Percentiles rank a stretch among this genome's conserved stretches.
Evolutionary conservation across 176 grass and related monocot genomes (phyloP).

Genomic region (Cenchrus purpureus): DNA sequence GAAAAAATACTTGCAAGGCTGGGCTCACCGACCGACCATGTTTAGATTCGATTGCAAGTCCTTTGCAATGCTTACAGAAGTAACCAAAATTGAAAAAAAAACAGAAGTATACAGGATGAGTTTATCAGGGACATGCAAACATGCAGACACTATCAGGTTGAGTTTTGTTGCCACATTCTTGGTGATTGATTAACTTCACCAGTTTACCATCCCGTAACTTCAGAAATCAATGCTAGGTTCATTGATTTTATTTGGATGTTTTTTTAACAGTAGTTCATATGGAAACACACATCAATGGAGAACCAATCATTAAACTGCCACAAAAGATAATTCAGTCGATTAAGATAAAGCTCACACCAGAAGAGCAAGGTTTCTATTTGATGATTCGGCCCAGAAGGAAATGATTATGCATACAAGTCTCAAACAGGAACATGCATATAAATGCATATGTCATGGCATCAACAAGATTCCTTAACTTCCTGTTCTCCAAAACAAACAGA

Average conservation of each 20-base stretch:
- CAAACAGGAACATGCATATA: not conserved
- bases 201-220: no score
- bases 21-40: not conserved
- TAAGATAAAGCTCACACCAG: slow-evolving; percentile 37
- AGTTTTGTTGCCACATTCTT: not conserved
- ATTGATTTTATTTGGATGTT: not conserved
- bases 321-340: slow-evolving; percentile 61
- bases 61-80: not conserved
- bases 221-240: not conserved
- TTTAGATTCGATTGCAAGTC: slow-evolving; percentile 1
- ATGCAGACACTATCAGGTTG: not conserved
- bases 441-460: not conserved
- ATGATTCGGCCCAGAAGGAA: not conserved
- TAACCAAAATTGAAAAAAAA: not conserved
- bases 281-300: slow-evolving; percentile 72
- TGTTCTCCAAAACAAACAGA: not conserved
- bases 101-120: not conserved
- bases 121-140: no score
- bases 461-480: not conserved
- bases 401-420: not conserved
- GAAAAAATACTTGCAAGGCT: not conserved
- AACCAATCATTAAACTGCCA: slow-evolving; percentile 88
- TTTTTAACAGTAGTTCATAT: not conserved
- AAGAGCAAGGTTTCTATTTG: no score
- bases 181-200: no score